Evolutionary conservation across 2,329 filamentous ascomycete species (phyloP).

Genomic region (Diplodia mutila): DNA sequence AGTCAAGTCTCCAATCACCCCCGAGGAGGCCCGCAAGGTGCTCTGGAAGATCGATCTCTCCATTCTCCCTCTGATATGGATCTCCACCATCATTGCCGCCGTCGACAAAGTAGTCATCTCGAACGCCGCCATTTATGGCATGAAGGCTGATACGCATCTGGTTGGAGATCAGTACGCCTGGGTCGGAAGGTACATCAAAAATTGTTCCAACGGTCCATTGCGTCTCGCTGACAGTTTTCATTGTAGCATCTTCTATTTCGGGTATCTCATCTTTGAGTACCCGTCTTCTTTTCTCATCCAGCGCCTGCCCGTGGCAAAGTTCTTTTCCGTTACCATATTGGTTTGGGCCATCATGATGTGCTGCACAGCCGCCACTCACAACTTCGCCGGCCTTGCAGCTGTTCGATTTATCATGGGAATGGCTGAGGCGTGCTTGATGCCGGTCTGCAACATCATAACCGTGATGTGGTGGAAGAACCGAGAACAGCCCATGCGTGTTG

Average conservation of each 20-base stretch:
- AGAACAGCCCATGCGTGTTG: slow-evolving; percentile 6
- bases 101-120: slow-evolving; percentile 50
- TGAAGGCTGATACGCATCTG: slow-evolving; percentile 32
- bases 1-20: background rate
- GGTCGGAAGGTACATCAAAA: slow-evolving; percentile 28
- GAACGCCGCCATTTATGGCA: slow-evolving; percentile 34
- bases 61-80: slow-evolving; percentile 11
- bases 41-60: slow-evolving; percentile 21
- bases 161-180: slow-evolving; percentile 34
- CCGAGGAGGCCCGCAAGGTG: slow-evolving; percentile 2
- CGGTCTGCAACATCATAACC: slow-evolving; percentile 16
- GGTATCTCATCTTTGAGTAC: slow-evolving; percentile 32
- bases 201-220: background rate
- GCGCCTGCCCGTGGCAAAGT: slow-evolving; percentile 33
- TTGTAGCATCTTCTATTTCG: slow-evolving; percentile 31
- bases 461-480: slow-evolving; percentile 22
- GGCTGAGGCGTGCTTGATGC: slow-evolving; percentile 12
- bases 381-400: slow-evolving; percentile 27
- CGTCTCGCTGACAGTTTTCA: background rate
- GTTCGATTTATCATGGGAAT: slow-evolving; percentile 23
- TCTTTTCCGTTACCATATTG: slow-evolving; percentile 29
- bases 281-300: slow-evolving; percentile 31
- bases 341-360: slow-evolving; percentile 32
- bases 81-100: slow-evolving; percentile 27
- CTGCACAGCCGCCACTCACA: slow-evolving; percentile 29